A percentile compares a stretch with the other conserved stretches of the same genome.
Evolutionary conservation across 345 rosid genomes (phyloP).

Genomic region (Hibiscus trionum): DNA sequence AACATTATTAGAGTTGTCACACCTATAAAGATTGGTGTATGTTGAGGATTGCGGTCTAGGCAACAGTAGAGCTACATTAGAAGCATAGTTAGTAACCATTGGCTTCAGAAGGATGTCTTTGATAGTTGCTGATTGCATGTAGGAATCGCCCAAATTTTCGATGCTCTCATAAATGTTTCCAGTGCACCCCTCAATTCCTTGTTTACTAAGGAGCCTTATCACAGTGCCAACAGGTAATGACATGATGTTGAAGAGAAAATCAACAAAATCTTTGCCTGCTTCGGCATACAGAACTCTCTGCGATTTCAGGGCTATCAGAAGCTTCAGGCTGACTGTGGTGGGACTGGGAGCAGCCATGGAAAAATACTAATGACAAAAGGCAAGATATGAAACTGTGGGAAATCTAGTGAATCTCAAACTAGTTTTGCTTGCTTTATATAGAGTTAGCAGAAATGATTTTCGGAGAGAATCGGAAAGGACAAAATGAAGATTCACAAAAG

Average conservation of each 20-base stretch:
- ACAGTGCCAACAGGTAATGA: slow-evolving; percentile 9
- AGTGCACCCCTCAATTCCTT: slow-evolving; percentile 8
- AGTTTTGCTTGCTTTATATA: no score
- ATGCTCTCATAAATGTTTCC: slow-evolving; percentile 13
- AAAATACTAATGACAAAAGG: no score
- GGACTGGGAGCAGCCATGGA: not conserved
- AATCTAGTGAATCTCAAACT: no score
- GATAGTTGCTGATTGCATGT: not conserved
- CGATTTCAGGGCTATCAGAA: slow-evolving; percentile 8
- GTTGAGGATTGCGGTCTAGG: not conserved
- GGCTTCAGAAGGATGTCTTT: slow-evolving; percentile 4
- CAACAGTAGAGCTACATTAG: not conserved
- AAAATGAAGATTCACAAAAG: no score
- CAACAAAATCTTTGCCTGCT: slow-evolving; percentile 24
- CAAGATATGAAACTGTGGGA: no score
- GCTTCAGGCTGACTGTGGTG: slow-evolving; percentile 7
- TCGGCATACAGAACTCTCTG: slow-evolving; percentile 20
- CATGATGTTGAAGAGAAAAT: slow-evolving; percentile 23
- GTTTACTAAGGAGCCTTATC: not conserved
- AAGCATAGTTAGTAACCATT: no score
- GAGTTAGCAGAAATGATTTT: no score
- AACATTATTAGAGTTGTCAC: not conserved
- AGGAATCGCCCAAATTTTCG: slow-evolving; percentile 4
- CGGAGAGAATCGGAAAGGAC: no score
- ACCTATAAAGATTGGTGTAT: not conserved